These are phyloP conservation scores for Coccinonectria pachysandricola DNA, from an alignment of 2,329 filamentous ascomycete species.

Conservation along the genomic window DNA sequence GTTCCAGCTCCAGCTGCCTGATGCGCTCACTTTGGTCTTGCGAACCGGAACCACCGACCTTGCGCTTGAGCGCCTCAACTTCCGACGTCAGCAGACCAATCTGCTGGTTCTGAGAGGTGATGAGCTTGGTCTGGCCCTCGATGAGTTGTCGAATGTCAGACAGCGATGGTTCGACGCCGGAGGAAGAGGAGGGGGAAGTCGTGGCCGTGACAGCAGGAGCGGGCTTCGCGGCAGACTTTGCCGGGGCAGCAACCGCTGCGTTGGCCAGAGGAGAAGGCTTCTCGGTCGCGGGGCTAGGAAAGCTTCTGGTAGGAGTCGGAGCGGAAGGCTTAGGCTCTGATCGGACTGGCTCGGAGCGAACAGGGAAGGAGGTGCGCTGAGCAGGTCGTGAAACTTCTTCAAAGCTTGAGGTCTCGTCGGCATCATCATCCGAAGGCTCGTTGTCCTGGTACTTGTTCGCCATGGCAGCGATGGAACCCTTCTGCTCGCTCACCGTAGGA, in stretches of 20 bases:
- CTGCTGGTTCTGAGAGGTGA: constrained; percentile 66
- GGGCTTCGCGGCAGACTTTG: constrained; percentile 14
- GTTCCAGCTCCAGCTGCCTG: constrained; percentile 55
- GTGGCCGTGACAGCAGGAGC: constrained; percentile 11
- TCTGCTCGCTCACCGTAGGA: constrained; percentile 72
- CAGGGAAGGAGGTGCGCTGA: constrained; percentile 42
- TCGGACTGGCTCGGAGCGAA: constrained; percentile 27
- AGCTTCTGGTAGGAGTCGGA: too few species aligned
- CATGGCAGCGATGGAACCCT: constrained; percentile 74
- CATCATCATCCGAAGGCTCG: constrained; percentile 49
- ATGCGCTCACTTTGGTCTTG: constrained; percentile 59
- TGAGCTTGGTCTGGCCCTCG: constrained; percentile 65
- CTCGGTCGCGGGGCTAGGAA: too few species aligned
- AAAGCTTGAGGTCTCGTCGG: constrained; percentile 68
- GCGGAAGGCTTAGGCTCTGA: constrained; percentile 32
- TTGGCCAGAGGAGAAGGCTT: too few species aligned
- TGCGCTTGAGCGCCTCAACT: constrained; percentile 72
- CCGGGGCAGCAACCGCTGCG: constrained; percentile 28
- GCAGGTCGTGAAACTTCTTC: constrained; percentile 73
- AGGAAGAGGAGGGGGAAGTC: constrained; percentile 21
- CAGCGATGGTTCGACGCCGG: constrained; percentile 52
- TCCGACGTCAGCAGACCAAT: constrained; percentile 61
- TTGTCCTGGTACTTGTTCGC: constrained; percentile 78
- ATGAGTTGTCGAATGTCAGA: constrained; percentile 69
- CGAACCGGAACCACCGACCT: constrained; percentile 45